These are phyloP conservation scores for Ophiocordyceps australis DNA, from an alignment of 2,329 filamentous ascomycete species.

Conservation along the genomic window DNA sequence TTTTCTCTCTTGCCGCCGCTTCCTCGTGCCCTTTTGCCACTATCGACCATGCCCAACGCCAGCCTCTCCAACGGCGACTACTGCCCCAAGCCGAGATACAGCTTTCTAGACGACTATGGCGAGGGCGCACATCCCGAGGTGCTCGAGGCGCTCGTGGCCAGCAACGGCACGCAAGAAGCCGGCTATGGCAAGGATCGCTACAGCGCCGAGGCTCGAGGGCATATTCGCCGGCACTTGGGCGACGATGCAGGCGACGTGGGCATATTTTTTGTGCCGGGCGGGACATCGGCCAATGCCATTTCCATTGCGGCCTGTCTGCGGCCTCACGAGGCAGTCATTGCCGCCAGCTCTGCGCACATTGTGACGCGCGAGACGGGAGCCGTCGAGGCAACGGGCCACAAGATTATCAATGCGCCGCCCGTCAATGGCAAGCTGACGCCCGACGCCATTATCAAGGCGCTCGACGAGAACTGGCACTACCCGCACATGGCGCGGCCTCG, in stretches of 20 bases:
- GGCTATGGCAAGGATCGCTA: constrained; percentile 28
- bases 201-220: constrained; percentile 18
- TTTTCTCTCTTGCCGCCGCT: not conserved
- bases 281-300: constrained; percentile 31
- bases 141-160: constrained; percentile 23
- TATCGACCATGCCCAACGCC: constrained; percentile 4
- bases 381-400: constrained; percentile 30
- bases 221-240: constrained; percentile 19
- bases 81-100: constrained; percentile 14
- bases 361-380: constrained; percentile 29
- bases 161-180: constrained; percentile 24
- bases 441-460: constrained; percentile 17
- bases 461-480: constrained; percentile 29
- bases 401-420: constrained; percentile 27
- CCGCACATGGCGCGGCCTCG: constrained; percentile 31
- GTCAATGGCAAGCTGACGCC: constrained; percentile 28
- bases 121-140: constrained; percentile 31
- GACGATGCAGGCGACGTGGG: constrained; percentile 20
- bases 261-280: constrained; percentile 31
- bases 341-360: constrained; percentile 28
- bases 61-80: not conserved
- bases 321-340: constrained; percentile 31
- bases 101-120: constrained; percentile 31
- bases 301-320: constrained; percentile 30
- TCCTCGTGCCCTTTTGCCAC: not conserved